Percentiles rank a stretch among this genome's conserved stretches.
Evolutionary conservation across 2,329 filamentous ascomycete genomes (phyloP).

Genomic region (Westerdykella sp.): DNA sequence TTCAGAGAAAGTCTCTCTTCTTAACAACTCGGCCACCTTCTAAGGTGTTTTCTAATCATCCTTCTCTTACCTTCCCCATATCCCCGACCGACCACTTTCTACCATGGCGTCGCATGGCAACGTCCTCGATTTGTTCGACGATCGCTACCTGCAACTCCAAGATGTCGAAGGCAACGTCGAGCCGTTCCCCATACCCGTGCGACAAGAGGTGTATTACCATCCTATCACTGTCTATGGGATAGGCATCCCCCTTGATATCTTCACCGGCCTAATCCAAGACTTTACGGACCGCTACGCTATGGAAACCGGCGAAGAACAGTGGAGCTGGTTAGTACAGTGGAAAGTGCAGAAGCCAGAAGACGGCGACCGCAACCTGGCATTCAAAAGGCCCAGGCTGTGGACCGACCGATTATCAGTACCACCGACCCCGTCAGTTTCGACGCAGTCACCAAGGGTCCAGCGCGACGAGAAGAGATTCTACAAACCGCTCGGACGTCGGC

Average conservation of each 20-base stretch:
- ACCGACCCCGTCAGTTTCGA: constrained; percentile 8
- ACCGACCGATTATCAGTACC: background rate
- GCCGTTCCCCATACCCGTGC: constrained; percentile 25
- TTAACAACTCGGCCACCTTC: background rate
- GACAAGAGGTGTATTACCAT: constrained; percentile 23
- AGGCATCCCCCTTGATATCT: constrained; percentile 18
- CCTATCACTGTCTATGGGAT: constrained; percentile 24
- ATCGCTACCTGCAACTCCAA: constrained; percentile 25
- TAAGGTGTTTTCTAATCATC: background rate
- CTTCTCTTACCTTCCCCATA: background rate
- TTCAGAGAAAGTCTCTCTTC: background rate
- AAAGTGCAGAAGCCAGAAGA: constrained; percentile 13
- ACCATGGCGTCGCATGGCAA: constrained; percentile 24
- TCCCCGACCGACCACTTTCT: background rate
- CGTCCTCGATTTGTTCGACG: constrained; percentile 26
- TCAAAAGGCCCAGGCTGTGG: constrained; percentile 20
- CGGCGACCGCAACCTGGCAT: constrained; percentile 4
- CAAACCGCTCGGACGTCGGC: constrained; percentile 4
- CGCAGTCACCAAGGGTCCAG: background rate
- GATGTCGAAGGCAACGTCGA: constrained; percentile 28
- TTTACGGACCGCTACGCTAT: constrained; percentile 20
- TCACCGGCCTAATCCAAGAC: constrained; percentile 24
- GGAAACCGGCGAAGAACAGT: constrained; percentile 19
- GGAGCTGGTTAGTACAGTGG: constrained; percentile 32
- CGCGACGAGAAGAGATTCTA: constrained; percentile 15